phyloP scores from a whole-genome alignment of 169 alveolate species.

The Fabrea salina region DNA sequence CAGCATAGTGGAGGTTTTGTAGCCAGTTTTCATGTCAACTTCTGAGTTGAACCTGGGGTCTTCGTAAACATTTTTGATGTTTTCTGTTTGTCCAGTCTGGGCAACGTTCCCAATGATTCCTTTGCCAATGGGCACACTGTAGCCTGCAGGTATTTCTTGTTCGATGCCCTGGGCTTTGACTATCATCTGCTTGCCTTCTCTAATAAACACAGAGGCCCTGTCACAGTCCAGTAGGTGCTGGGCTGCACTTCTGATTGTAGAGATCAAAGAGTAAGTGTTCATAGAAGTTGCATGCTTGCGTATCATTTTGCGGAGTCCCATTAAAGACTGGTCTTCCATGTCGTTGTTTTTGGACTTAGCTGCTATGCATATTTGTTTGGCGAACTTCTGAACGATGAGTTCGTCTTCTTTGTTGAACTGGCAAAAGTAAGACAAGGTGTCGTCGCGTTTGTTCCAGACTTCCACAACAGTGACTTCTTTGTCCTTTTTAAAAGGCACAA shows the following conservation, averaged over 20 bases:
- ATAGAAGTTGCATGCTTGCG: not conserved
- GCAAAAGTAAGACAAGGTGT: not conserved
- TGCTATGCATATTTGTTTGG: not conserved
- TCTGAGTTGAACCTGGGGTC: constrained; percentile 20
- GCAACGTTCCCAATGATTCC: constrained; percentile 17
- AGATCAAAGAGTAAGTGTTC: not conserved
- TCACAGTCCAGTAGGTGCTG: constrained; percentile 15
- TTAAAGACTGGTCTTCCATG: not conserved
- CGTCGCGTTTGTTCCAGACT: constrained; percentile 9
- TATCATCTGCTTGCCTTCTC: not conserved
- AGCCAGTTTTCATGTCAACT: constrained; percentile 12
- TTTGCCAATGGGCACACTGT: constrained; percentile 18
- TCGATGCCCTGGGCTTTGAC: not conserved
- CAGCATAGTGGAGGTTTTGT: not conserved
- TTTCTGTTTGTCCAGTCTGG: constrained; percentile 11
- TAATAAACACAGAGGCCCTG: not conserved
- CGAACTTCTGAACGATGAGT: not conserved
- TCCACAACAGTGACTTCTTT: not conserved
- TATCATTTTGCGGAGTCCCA: not conserved
- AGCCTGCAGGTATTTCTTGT: not conserved
- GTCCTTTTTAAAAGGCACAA: not conserved
- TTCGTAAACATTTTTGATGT: constrained; percentile 4
- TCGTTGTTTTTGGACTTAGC: not conserved
- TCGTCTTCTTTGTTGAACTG: constrained; percentile 2
- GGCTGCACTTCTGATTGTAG: not conserved